phyloP scores from a whole-genome alignment of 129 eudicot genomes.

The Smallanthus sonchifolius region DNA sequence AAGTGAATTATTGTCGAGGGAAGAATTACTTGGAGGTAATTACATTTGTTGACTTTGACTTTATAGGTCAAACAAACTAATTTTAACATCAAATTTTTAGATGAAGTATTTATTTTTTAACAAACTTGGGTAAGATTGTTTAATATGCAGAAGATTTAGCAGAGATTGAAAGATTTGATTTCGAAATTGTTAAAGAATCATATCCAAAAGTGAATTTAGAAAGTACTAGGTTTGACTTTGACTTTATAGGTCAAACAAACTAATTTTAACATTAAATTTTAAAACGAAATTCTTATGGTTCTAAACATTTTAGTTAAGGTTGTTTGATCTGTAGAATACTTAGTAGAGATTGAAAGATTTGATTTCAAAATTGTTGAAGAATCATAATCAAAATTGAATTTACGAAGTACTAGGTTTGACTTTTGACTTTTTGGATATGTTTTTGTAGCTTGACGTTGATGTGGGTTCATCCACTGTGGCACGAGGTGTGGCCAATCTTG shows the following conservation, averaged over 20 bases:
- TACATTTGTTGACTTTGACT: slow-evolving; percentile 2
- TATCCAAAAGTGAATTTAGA: not conserved
- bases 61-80: slow-evolving; percentile 15
- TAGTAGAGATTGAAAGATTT: not conserved
- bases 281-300: no score
- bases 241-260: slow-evolving; percentile 9
- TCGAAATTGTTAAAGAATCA: not conserved
- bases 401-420: not conserved
- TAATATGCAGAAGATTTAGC: not conserved
- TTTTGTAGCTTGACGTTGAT: slow-evolving; percentile 68
- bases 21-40: slow-evolving; percentile 81
- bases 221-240: not conserved
- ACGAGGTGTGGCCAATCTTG: slow-evolving; percentile 80
- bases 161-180: not conserved
- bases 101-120: not conserved
- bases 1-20: slow-evolving; percentile 62
- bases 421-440: not conserved
- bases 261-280: not conserved
- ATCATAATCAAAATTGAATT: not conserved
- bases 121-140: no score
- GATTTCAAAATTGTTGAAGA: not conserved
- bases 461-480: slow-evolving; percentile 97
- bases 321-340: not conserved
- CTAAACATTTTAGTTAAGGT: no score
- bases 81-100: not conserved